These are phyloP conservation scores for Talaromyces funiculosus DNA, from an alignment of 2,329 filamentous ascomycete species.

Conservation along the genomic window DNA sequence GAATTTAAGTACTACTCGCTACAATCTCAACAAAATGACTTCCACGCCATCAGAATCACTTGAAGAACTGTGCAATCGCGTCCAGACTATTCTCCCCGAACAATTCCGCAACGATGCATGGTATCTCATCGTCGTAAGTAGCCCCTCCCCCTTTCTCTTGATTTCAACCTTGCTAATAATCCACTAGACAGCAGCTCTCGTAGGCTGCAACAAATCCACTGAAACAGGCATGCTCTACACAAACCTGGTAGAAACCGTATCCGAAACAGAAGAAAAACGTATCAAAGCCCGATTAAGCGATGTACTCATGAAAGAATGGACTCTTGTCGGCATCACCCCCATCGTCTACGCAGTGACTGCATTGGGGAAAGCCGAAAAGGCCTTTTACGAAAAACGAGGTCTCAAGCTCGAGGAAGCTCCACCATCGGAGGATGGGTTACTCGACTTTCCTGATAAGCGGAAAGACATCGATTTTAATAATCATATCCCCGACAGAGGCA, in stretches of 20 bases:
- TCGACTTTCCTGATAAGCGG: constrained; percentile 17
- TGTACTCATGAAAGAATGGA: constrained; percentile 29
- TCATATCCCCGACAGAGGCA: constrained; percentile 23
- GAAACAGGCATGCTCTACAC: constrained; percentile 25
- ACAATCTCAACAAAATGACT: constrained; percentile 4
- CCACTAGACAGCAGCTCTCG: constrained; percentile 22
- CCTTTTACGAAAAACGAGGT: constrained; percentile 12
- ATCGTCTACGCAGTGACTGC: constrained; percentile 26
- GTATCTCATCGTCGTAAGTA: constrained; percentile 41
- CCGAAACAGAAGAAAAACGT: constrained; percentile 15
- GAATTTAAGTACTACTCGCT: background rate
- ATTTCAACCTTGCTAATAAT: background rate
- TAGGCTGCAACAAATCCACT: constrained; percentile 21
- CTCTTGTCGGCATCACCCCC: constrained; percentile 28
- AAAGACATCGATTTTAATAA: constrained; percentile 19
- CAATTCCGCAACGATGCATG: constrained; percentile 59
- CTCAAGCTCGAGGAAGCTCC: constrained; percentile 15
- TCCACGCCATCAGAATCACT: constrained; percentile 24
- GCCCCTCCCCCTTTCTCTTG: background rate
- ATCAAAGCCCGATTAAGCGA: constrained; percentile 23
- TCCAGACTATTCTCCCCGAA: constrained; percentile 21
- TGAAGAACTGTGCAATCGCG: constrained; percentile 21
- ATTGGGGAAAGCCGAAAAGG: constrained; percentile 23
- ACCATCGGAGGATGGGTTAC: constrained; percentile 10
- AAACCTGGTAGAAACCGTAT: constrained; percentile 18